Evolutionary conservation across 2,329 filamentous ascomycete genomes (phyloP).

Genomic region (Fusarium burgessii): DNA sequence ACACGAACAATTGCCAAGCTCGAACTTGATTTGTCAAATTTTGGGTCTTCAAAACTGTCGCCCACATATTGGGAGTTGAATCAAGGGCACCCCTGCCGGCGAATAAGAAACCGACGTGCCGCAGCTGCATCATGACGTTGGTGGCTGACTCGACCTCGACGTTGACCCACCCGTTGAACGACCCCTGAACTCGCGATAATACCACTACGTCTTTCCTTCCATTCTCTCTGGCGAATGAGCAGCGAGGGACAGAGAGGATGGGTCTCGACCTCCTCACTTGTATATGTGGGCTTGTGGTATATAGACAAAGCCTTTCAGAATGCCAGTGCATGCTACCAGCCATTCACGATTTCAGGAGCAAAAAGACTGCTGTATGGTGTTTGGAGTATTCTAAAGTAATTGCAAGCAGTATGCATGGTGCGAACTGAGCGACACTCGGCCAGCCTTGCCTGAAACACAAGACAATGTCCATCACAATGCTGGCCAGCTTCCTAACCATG

Average conservation of each 20-base stretch:
- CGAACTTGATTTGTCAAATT: slow-evolving; percentile 24
- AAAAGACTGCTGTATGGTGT: neutral
- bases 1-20: slow-evolving; percentile 29
- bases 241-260: neutral
- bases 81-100: slow-evolving; percentile 15
- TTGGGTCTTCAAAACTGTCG: neutral
- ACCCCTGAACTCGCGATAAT: slow-evolving; percentile 40
- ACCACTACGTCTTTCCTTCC: slow-evolving; percentile 24
- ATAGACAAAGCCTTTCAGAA: neutral
- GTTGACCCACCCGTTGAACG: slow-evolving; percentile 9
- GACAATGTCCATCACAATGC: slow-evolving; percentile 39
- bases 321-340: neutral
- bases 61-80: neutral
- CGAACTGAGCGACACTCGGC: slow-evolving; percentile 2
- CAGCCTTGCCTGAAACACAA: slow-evolving; percentile 42
- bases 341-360: neutral
- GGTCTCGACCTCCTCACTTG: neutral
- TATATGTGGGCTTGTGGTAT: neutral
- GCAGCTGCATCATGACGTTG: slow-evolving; percentile 43
- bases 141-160: slow-evolving; percentile 34
- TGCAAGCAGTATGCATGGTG: neutral
- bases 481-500: slow-evolving; percentile 15
- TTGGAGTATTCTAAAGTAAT: neutral
- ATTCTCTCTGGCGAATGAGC: slow-evolving; percentile 10
- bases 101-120: slow-evolving; percentile 37